Base-by-base conservation (phyloP, 2,329 filamentous ascomycete genomes). In the Hypoxylon sp. region DNA sequence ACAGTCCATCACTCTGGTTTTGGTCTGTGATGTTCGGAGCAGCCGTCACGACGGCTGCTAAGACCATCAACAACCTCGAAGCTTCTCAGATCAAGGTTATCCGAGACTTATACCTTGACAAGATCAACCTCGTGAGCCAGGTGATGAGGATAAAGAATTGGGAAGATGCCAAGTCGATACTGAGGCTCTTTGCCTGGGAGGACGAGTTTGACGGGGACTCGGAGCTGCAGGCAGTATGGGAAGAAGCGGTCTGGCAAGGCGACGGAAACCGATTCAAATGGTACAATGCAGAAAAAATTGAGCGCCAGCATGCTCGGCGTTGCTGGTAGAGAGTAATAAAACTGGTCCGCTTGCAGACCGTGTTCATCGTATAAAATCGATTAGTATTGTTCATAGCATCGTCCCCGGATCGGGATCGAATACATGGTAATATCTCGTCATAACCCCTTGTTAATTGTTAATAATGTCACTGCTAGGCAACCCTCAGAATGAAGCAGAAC, bases 1-100 rank as follows among this genome's bases (percentile, higher is more conserved):
- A 81, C 73, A 80, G 77, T 58, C 78, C 77, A 61, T 77, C 79
- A 51, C 72, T 82, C 28, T 83, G 81, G 80, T 77, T 83, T 32
- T 83, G 81, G 79, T 80, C 80, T 20, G 78, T 81, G 45, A 77
- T 82, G 73, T 81, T 83, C 61, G 80, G 80, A 42, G 80, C 80
- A 8, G 80, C 80, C 33, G 77, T 79, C 45, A 79, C 79, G 42
- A 74, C 73, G 52, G 73, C 78, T n/a, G 79, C 78, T 12, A 76
- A 75, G 56, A 73, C 77, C 20, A 73, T 72, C 46, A 80, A 77
- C 40, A 66, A 71, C 2, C 69, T 75, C 12, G 80, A 81, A 57
- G 73, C 73, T 58, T 74, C 72, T 60, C 80, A 81, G 62, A 74
- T 82, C 64, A 74, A 75, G 36, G 76, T 74, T 67, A 77, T 79